Conservation (phyloP, 164 flowering plant genomes). For the Buxus sempervirens region DNA sequence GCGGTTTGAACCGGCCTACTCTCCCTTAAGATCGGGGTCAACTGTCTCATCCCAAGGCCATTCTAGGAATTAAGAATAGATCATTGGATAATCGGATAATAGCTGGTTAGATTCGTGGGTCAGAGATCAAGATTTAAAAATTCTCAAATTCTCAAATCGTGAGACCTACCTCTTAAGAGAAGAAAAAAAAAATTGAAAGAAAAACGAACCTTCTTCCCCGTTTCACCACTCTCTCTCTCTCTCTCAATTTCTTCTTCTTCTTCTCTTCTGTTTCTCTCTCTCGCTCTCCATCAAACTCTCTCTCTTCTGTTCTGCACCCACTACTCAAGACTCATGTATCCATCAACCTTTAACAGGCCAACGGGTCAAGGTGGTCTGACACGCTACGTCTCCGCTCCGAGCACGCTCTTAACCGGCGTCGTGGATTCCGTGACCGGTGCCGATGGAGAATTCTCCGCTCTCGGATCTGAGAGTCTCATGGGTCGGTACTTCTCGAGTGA, state of each 20-base stretch:
- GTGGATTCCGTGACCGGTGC: constrained; percentile 44
- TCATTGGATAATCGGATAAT: no score
- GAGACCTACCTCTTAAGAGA: no score
- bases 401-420: constrained; percentile 41
- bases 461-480: constrained; percentile 21
- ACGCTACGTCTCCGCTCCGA: constrained; percentile 62
- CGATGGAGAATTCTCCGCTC: constrained; percentile 18
- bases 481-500: constrained; percentile 34
- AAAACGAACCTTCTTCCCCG: constrained; percentile 1
- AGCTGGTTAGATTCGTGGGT: no score
- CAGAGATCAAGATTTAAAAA: no score
- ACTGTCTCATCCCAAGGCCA: no score
- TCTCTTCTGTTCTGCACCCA: neutral
- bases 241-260: neutral
- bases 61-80: no score
- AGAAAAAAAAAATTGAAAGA: neutral
- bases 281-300: neutral
- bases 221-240: constrained; percentile 2
- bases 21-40: no score
- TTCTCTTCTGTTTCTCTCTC: neutral
- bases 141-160: no score
- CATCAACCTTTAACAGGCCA: constrained; percentile 29
- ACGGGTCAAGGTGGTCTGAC: constrained; percentile 24
- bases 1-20: no score
- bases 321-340: constrained; percentile 24